These are phyloP conservation scores for Chloromonas sp. DNA, from an alignment of 163 green algal genomes.

Conservation along the genomic window DNA sequence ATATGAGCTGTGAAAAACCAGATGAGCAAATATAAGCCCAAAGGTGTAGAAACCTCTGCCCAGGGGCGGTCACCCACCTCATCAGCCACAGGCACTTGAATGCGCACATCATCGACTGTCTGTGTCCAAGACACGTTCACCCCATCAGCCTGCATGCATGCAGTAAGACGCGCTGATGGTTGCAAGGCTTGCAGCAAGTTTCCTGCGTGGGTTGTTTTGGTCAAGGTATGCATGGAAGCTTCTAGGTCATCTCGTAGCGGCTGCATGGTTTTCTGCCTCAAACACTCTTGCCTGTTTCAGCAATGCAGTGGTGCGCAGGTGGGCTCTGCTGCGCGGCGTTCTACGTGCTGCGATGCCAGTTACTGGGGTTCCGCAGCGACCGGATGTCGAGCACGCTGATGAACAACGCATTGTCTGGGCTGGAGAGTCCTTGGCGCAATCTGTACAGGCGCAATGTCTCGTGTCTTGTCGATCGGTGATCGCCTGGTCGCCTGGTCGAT, in stretches of 20 bases:
- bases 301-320: background rate
- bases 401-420: background rate
- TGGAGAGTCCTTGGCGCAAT: background rate
- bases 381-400: too few relatives aligned
- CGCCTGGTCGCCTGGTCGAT: too few relatives aligned
- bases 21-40: too few relatives aligned
- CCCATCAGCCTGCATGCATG: background rate
- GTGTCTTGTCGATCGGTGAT: too few relatives aligned
- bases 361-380: too few relatives aligned
- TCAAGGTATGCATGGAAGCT: background rate
- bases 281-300: background rate
- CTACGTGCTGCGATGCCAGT: background rate
- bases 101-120: slow-evolving; percentile 1
- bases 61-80: background rate
- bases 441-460: too few relatives aligned
- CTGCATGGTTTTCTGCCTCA: background rate
- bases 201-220: background rate
- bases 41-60: too few relatives aligned
- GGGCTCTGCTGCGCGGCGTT: background rate
- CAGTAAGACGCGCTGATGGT: background rate
- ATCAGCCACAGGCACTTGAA: background rate
- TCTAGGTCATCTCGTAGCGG: background rate
- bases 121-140: background rate
- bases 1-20: too few relatives aligned
- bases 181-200: background rate